Evolutionary conservation across 2,329 filamentous ascomycete genomes (phyloP), one percentile per base, ranked within the genome.

Genomic region (Beauveria pseudobassiana): DNA sequence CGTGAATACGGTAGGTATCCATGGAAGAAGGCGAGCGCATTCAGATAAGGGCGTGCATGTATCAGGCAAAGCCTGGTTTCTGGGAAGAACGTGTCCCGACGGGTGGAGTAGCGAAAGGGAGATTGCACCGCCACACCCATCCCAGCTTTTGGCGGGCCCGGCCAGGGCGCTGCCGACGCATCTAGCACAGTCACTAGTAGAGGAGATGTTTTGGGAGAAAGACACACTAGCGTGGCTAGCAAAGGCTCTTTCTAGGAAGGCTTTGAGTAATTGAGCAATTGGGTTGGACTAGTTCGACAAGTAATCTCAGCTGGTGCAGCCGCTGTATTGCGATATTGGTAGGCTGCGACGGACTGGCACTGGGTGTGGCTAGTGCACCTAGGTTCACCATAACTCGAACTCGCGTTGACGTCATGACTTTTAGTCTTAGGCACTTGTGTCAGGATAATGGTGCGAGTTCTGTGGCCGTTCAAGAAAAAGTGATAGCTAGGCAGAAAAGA

Each of bases 351-450:
- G 14, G 22, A 24, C 45, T 20, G 18, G 7, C 18, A 51, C 6
- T 52, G 50, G n/a, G 24, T 60, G 50, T 60, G 50, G 58, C 58
- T 60, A 60, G 58, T 57, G 43, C 54, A 22, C 20, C 20, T 22
- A 38, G 18, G 40, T 28, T n/a, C 40, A 43, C 22, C 26, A 20
- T 28, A 9, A 30, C 59, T 61, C 51, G 51, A 55, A 55, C 51
- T 55, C 42, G 43, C 51, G 43, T 55, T 61, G 59, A 61, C 59
- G 59, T 61, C 59, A 61, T 43, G 59, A 61, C 59, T 61, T 55
- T 58, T 40, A 16, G 34, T 28, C 5, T 40, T 40, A 30, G 42
- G 18, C 14, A 24, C 2, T 18, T 28, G 42, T 48, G 34, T 18
- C 30, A 48, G 1, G 18, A 2, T 5, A 38, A 20, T 38, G 18